A percentile compares a stretch with the other conserved stretches of the same genome.
Evolutionary conservation across 1,284 basidiomycete genomes (phyloP).

Genomic region (Ceratobasidium sp.): DNA sequence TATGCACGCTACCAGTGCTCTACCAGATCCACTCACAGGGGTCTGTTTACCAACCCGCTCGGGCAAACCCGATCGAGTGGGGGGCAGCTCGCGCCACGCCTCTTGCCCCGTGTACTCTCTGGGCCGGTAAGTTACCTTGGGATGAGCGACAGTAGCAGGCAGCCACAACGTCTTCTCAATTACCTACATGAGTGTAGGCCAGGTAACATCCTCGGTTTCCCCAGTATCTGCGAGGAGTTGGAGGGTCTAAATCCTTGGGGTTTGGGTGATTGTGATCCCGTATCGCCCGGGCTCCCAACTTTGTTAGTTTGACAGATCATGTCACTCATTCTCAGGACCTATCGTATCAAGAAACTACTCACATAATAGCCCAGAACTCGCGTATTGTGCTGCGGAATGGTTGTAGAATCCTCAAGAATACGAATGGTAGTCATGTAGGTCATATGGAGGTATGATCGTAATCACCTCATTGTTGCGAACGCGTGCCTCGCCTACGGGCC

Average conservation of each 20-base stretch:
- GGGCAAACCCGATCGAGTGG: neutral
- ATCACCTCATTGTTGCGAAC: slow-evolving; percentile 34
- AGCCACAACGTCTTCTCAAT: neutral
- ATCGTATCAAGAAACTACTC: neutral
- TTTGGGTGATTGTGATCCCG: neutral
- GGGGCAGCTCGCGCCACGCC: slow-evolving; percentile 5
- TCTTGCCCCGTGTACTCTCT: neutral
- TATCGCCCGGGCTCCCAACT: slow-evolving; percentile 8
- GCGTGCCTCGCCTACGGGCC: slow-evolving; percentile 4
- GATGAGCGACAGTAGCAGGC: neutral
- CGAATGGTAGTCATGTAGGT: slow-evolving; percentile 28
- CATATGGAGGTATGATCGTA: slow-evolving; percentile 8
- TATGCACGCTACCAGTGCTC: neutral
- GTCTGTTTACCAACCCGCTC: neutral
- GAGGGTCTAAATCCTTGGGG: neutral
- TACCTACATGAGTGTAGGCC: slow-evolving; percentile 10
- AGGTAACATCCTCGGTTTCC: neutral
- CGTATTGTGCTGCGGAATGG: slow-evolving; percentile 22
- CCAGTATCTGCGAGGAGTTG: neutral
- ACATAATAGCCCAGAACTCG: neutral
- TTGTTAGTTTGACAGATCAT: slow-evolving; percentile 10
- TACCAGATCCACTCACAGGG: neutral
- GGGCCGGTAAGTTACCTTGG: neutral
- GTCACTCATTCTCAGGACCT: neutral
- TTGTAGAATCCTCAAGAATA: neutral